Evolutionary conservation across 768 basidiomycete genomes (phyloP), one percentile per base, ranked within the genome.

Genomic region (Sarcodon aspratus): DNA sequence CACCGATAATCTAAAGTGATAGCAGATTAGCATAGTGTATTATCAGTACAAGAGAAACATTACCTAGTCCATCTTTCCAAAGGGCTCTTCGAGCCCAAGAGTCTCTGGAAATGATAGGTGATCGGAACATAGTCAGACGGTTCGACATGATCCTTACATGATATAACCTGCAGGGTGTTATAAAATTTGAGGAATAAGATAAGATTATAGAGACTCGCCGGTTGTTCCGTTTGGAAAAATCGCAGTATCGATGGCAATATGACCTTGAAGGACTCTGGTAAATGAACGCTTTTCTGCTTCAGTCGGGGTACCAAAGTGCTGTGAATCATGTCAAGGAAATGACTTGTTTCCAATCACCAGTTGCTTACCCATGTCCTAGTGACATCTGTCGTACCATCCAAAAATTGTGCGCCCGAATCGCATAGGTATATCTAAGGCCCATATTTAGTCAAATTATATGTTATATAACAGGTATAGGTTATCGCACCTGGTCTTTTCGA

Each of bases 381-480:
- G 12, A 87, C 86, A 60, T 99, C 95, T 1, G 96, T 99, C 0
- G 95, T 98, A 9, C 95, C 95, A 55, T 98, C 95, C 33, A 78
- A 62, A 66, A 82, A 95, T 65, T 96, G 93, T 2, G 75, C 84
- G 59, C 94, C 94, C 36, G 88, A 91, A 60, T 98, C 94, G 56
- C 93, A 85, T 3, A 85, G 66, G 62, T 85, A 85, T 46, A 85
- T 73, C 73, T 78, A 46, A 13, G 48, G 34, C 18, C 45, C 6
- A 34, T 40, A 10, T 9, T 34, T 33, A 17, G 15, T 44, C 12
- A 55, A 11, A 17, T 12, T 7, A 11, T 31, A 12, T 4, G 37
- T 44, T 18, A 10, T 33, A 46, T 2, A 36, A n/a, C 31, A 10
- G 6, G 44, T n/a, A 4, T n/a, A 13, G 33, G 35, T 33, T 6